These are phyloP conservation scores for Coffea eugenioides DNA, from an alignment of 257 asterid genomes.

Conservation along the genomic window DNA sequence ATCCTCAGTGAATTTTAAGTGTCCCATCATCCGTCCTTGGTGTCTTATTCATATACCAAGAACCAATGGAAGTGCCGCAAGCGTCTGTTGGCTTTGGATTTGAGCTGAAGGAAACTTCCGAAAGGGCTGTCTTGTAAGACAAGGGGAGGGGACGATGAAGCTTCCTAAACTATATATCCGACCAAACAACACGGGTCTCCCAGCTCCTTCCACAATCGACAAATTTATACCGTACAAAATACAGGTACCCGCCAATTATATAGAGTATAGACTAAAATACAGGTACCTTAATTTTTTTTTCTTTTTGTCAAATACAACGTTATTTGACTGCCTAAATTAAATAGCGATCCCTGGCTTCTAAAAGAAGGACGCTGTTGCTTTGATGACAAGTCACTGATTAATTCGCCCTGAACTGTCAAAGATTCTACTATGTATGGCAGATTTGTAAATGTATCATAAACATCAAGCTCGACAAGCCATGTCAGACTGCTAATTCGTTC, in stretches of 20 bases:
- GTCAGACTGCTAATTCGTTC: too few species aligned
- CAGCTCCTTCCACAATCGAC: neutral
- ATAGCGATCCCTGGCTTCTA: neutral
- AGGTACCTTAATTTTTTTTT: too few species aligned
- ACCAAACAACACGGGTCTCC: neutral
- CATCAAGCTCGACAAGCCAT: too few species aligned
- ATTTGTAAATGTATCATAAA: neutral
- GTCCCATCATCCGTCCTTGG: too few species aligned
- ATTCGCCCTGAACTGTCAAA: neutral
- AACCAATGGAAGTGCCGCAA: neutral
- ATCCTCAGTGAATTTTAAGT: too few species aligned
- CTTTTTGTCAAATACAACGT: too few species aligned
- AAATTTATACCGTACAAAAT: neutral
- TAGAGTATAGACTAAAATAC: neutral
- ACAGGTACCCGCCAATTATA: neutral
- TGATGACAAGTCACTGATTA: neutral
- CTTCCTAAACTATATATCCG: neutral
- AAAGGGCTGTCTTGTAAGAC: neutral
- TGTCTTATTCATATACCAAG: conserved; percentile 8
- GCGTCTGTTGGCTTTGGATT: neutral
- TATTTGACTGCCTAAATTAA: neutral
- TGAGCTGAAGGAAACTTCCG: conserved; percentile 15
- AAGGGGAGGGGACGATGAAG: neutral
- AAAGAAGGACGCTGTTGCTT: neutral
- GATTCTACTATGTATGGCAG: too few species aligned